phyloP scores from a whole-genome alignment of 176 grass and related monocot genomes.

The Thinopyrum elongatum region DNA sequence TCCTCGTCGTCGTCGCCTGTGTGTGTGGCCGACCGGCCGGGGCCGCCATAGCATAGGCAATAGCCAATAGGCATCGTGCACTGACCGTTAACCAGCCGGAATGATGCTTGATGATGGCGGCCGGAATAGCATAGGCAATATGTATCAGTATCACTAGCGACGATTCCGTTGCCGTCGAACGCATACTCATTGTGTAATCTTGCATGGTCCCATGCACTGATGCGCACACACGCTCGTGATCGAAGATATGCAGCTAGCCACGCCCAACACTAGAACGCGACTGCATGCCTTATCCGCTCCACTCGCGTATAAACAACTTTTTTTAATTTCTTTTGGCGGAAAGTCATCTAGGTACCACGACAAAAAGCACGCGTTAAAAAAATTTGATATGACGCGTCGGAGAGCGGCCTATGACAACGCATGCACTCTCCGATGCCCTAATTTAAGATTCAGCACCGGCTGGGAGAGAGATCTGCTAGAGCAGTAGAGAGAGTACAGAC shows the following conservation, averaged over 20 bases:
- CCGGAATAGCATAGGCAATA: too few species aligned
- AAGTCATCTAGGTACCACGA: not conserved
- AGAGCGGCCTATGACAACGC: not conserved
- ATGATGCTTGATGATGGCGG: not conserved
- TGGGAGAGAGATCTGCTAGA: too few species aligned
- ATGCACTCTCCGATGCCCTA: too few species aligned
- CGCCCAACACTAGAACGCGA: not conserved
- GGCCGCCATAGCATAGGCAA: not conserved
- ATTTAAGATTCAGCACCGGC: too few species aligned
- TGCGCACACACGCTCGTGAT: not conserved
- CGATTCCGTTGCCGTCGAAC: too few species aligned
- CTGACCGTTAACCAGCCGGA: not conserved
- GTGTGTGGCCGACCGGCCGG: not conserved
- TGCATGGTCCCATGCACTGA: not conserved
- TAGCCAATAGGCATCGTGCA: not conserved
- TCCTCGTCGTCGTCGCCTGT: too few species aligned
- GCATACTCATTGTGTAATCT: not conserved
- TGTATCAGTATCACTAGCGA: not conserved
- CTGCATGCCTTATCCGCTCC: not conserved
- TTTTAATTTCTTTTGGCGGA: not conserved
- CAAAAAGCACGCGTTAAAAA: not conserved
- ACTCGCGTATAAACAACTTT: not conserved
- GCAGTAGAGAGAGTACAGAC: too few species aligned
- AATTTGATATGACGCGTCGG: not conserved
- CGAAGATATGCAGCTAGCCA: not conserved